phyloP scores from a whole-genome alignment of 495 filamentous ascomycete species.

The Tuber brumale region DNA sequence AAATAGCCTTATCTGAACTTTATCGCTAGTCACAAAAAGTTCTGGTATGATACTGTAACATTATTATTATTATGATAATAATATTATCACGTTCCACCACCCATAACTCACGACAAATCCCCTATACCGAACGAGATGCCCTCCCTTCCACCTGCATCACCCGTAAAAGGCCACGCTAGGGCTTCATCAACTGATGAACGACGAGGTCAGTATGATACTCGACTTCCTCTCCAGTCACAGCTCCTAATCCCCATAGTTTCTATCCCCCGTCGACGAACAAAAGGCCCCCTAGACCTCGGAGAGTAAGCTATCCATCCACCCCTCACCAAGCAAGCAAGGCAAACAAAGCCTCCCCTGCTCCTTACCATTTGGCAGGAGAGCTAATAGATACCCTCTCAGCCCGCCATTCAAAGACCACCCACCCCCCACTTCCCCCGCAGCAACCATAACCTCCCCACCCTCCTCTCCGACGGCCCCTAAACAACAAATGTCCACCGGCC shows the following conservation, averaged over 20 bases:
- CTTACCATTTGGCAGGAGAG: slow-evolving; percentile 10
- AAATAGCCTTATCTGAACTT: not conserved
- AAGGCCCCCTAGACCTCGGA: slow-evolving; percentile 52
- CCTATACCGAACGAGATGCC: slow-evolving; percentile 14
- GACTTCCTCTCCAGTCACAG: slow-evolving; percentile 8
- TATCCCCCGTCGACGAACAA: slow-evolving; percentile 46
- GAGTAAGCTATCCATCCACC: slow-evolving; percentile 45
- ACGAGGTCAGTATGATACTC: slow-evolving; percentile 22
- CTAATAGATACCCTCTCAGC: slow-evolving; percentile 20
- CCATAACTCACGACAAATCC: not conserved
- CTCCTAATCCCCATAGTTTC: slow-evolving; percentile 29
- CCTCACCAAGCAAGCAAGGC: slow-evolving; percentile 6
- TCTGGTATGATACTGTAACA: not conserved
- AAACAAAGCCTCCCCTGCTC: slow-evolving; percentile 10
- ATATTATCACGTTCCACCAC: not conserved
- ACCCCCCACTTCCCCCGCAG: slow-evolving; percentile 35
- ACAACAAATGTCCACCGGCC: slow-evolving; percentile 28
- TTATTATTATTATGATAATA: no score
- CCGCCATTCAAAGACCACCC: slow-evolving; percentile 10
- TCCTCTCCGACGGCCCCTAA: slow-evolving; percentile 13
- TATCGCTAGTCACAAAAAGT: not conserved
- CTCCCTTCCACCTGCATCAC: slow-evolving; percentile 6
- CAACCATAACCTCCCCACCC: slow-evolving; percentile 24
- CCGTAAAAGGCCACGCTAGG: slow-evolving; percentile 27
- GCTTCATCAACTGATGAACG: slow-evolving; percentile 34